Conservation (phyloP, 2,329 filamentous ascomycete species). For the Fusarium hainanense region DNA sequence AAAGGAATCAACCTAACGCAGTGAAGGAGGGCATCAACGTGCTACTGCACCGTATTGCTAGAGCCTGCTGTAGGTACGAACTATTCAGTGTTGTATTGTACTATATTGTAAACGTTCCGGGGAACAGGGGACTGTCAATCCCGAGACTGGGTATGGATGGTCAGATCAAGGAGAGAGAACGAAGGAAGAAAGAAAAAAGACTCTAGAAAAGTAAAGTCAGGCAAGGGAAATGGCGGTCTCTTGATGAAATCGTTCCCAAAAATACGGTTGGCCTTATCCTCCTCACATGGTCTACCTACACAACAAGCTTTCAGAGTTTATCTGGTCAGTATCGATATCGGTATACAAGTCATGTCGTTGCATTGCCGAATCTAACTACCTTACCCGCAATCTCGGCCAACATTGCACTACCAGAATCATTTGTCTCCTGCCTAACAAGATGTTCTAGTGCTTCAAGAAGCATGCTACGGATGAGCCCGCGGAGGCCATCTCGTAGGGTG, state of each 20-base stretch:
- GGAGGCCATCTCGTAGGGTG: neutral
- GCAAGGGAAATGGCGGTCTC: neutral
- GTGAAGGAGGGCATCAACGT: conserved; percentile 13
- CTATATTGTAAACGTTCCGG: conserved; percentile 16
- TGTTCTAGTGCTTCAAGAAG: neutral
- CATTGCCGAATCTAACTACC: neutral
- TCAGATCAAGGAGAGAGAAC: neutral
- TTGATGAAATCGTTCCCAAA: neutral
- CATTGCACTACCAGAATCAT: neutral
- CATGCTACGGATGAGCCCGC: neutral
- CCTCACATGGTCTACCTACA: neutral
- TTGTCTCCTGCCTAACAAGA: neutral
- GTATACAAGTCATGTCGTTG: conserved; percentile 12
- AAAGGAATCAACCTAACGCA: conserved; percentile 16
- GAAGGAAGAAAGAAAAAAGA: neutral
- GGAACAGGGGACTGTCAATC: conserved; percentile 30
- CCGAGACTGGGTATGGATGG: conserved; percentile 18
- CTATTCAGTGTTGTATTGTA: neutral
- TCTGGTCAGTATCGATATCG: neutral
- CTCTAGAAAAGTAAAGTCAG: conserved; percentile 1
- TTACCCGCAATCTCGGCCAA: conserved; percentile 15
- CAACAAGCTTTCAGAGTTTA: neutral
- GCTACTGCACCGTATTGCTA: neutral
- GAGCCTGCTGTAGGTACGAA: neutral
- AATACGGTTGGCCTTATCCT: neutral